Percentiles rank a stretch among this genome's conserved stretches.
These are phyloP conservation scores for Tricholoma saponaceum DNA, from an alignment of 768 basidiomycete genomes.

Conservation along the genomic window DNA sequence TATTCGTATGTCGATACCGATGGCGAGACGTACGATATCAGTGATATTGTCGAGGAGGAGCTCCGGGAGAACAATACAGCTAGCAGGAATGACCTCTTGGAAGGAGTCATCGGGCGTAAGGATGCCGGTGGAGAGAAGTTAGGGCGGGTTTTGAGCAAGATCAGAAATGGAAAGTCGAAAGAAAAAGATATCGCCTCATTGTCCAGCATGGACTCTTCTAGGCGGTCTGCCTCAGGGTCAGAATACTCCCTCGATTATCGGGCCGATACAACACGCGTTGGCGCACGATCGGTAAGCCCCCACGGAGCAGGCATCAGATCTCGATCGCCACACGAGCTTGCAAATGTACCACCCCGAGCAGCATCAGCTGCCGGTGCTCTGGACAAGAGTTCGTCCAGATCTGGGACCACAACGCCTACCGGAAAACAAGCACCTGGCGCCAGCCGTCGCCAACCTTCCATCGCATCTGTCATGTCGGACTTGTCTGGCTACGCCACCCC, in stretches of 20 bases:
- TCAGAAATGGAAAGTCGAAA: conserved; percentile 56
- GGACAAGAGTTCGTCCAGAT: conserved; percentile 10
- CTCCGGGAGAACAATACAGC: conserved; percentile 50
- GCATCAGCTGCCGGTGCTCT: conserved; percentile 7
- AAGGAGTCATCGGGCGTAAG: conserved; percentile 56
- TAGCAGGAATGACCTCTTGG: conserved; percentile 58
- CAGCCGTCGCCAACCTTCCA: conserved; percentile 58
- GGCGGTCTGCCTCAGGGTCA: conserved; percentile 43
- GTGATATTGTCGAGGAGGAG: conserved; percentile 89
- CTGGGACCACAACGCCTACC: conserved; percentile 34
- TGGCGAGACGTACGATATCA: conserved; percentile 91
- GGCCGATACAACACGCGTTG: conserved; percentile 16
- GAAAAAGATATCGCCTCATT: conserved; percentile 27
- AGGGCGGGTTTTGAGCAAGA: conserved; percentile 71
- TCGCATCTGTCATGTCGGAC: conserved; percentile 73
- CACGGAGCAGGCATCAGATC: conserved; percentile 30
- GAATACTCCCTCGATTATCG: conserved; percentile 54
- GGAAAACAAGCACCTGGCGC: conserved; percentile 20
- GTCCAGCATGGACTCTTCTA: conserved; percentile 26
- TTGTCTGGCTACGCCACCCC: conserved; percentile 48
- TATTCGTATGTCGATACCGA: conserved; percentile 93
- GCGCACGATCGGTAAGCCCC: conserved; percentile 38
- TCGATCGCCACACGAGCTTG: conserved; percentile 11
- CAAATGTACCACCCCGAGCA: conserved; percentile 6
- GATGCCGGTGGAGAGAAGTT: conserved; percentile 66